Evolutionary conservation across 345 rosid genomes (phyloP), one percentile per base, ranked within the genome.

Genomic region (Mangifera indica): DNA sequence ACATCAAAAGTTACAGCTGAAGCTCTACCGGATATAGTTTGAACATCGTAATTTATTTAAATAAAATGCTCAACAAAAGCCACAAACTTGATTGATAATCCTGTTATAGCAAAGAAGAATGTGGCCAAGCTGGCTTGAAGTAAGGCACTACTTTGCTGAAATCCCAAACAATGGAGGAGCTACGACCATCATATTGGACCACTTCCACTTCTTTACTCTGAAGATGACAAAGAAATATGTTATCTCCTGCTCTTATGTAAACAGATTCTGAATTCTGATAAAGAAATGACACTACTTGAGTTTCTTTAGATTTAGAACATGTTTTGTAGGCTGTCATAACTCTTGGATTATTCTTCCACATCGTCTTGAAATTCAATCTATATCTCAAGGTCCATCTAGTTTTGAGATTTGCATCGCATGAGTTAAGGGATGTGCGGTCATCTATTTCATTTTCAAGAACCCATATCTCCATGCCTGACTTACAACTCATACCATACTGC

Each of bases 401-500:
- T 10, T 58, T 74, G 2, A 66, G 32, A 13, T 48, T 18, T n/a
- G 26, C 45, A 42, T 58, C 20, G 45, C 45, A 24, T 12, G 81
- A 73, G 60, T 61, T 48, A 57, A 42, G 42, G 14, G 75, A 29
- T 58, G 61, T 10, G 55, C 40, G 56, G 59, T 48, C 61, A 62
- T 13, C 67, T 10, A 66, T 14, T 58, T 66, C 83, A 55, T 77
- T 81, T 48, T 77, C 74, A 55, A 87, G 88, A 74, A 83, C 83
- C 89, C 89, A 89, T 73, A 89, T 80, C 81, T 87, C 82, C 82
- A 84, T 58, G 11, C 79, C 80, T 0, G 81, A 65, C 62, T 76
- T 81, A 58, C 71, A 76, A 75, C 89, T 89, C 84, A 86, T 73
- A 56, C 93, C 91, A 26, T 84, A 89, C 46, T 79, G 89, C 77